Evolutionary conservation across 2,329 filamentous ascomycete species (phyloP).

Genomic region (Gnomoniopsis sp.): DNA sequence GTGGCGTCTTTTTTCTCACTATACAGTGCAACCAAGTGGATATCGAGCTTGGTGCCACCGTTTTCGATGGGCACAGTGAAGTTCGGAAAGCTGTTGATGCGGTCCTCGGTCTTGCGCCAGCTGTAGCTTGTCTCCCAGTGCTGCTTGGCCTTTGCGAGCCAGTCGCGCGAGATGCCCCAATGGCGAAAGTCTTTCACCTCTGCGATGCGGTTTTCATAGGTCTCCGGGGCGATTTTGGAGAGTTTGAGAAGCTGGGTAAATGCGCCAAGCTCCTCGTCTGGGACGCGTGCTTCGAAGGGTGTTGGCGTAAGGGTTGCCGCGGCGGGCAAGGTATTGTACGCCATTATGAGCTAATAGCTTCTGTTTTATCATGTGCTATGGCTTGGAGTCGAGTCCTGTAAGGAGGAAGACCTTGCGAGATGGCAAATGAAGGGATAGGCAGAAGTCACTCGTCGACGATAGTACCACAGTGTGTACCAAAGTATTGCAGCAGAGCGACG

Average conservation of each 20-base stretch:
- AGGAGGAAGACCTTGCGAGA: not conserved
- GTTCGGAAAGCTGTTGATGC: slow-evolving; percentile 47
- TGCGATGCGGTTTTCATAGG: not conserved
- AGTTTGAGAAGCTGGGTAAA: not conserved
- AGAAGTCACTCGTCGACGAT: not conserved
- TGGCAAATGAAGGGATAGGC: no score
- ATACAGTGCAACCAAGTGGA: slow-evolving; percentile 55
- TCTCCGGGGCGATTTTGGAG: not conserved
- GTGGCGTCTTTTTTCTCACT: slow-evolving; percentile 45
- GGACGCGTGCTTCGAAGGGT: not conserved
- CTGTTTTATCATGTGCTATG: not conserved
- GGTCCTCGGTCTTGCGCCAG: slow-evolving; percentile 36
- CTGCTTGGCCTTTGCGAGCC: not conserved
- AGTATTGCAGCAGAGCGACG: not conserved
- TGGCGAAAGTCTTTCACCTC: not conserved
- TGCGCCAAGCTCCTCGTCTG: not conserved
- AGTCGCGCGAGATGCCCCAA: not conserved
- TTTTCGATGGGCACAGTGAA: slow-evolving; percentile 39
- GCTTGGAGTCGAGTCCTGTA: not conserved
- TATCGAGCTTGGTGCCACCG: slow-evolving; percentile 29
- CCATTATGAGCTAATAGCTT: not conserved
- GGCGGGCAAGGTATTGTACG: not conserved
- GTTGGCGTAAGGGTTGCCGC: not conserved
- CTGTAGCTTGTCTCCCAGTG: slow-evolving; percentile 41
- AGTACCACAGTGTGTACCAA: not conserved